A percentile compares a stretch with the other conserved stretches of the same genome.
Conservation (phyloP, 2,329 filamentous ascomycete species). For the Microcyclosporella mali region DNA sequence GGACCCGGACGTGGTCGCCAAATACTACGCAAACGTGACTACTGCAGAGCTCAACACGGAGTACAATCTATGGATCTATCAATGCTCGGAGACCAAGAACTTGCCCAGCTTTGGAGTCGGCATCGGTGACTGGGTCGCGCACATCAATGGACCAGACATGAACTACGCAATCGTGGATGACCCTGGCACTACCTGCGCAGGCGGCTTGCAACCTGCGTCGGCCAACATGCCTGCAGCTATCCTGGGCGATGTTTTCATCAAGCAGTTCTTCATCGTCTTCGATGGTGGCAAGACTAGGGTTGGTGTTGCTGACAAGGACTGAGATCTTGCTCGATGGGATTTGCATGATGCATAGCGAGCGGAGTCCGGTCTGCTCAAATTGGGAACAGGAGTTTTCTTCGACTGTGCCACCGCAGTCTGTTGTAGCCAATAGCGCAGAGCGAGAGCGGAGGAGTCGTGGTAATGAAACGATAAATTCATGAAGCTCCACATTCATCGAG, state of each 20-base stretch:
- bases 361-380: too few relatives aligned
- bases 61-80: constrained; percentile 40
- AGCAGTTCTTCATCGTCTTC: constrained; percentile 56
- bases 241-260: constrained; percentile 57
- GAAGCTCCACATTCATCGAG: too few relatives aligned
- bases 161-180: constrained; percentile 47
- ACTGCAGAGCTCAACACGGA: constrained; percentile 29
- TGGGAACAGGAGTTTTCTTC: too few relatives aligned
- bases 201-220: constrained; percentile 54
- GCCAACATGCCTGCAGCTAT: constrained; percentile 50
- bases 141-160: constrained; percentile 37
- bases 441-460: too few relatives aligned
- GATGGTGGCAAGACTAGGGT: constrained; percentile 48
- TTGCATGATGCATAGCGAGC: too few relatives aligned
- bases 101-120: constrained; percentile 47
- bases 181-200: constrained; percentile 53
- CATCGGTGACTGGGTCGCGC: constrained; percentile 46
- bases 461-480: too few relatives aligned
- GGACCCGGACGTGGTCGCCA: constrained; percentile 40
- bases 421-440: too few relatives aligned
- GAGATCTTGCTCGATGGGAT: too few relatives aligned
- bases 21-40: constrained; percentile 40
- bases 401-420: too few relatives aligned
- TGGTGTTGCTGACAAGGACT: constrained; percentile 44
- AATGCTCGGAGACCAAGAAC: constrained; percentile 30